Base-by-base conservation (phyloP, 2,329 filamentous ascomycete species). In the Scytalidium sp. region DNA sequence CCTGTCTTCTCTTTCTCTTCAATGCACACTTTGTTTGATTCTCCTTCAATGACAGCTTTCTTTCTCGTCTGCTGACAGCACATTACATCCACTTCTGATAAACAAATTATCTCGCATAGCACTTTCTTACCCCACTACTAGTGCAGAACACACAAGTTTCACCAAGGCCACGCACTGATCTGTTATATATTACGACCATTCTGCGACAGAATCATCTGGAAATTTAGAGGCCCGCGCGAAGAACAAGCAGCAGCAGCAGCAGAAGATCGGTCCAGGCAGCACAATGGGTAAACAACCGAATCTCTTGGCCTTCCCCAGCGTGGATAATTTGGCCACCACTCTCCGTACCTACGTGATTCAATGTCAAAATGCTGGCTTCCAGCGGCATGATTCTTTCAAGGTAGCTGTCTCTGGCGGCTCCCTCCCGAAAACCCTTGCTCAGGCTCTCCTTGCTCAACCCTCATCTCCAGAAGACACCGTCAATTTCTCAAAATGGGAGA, bases 371-470 rank as follows among this genome's bases (percentile, higher is more conserved):
- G 80, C 85, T 52, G 90, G 91, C 51, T 73, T 97, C 56, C 74
- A 78, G 58, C 88, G 92, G 55, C 94, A 97, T 70, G 79, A 81
- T 56, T 79, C 79, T 66, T 97, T 99, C 80, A 93, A 95, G 70
- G 78, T 99, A 53, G 94, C 85, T 58, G 88, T 97, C 47, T 97
- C 93, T 0, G 94, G 94, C 60, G 94, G 94, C 60, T 97, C 92
- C 15, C 83, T 99, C 42, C 94, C 94, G 50, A 87, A 90, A 65
- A 89, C 86, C 13, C 85, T 99, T 40, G 90, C 91, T 42, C 83
- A 90, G 68, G 91, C 91, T 9, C 83, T 97, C 10, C 82, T 97
- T 21, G 65, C 81, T 19, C 60, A 73, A 64, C 64, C 69, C 19
- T 74, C 70, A 9, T 65, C 71, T 40, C 50, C 61, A 7, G 60